A percentile compares a stretch with the other conserved stretches of the same genome.
phyloP scores from a whole-genome alignment of 352 stramenopile species.

The Phytophthora colocasiae region DNA sequence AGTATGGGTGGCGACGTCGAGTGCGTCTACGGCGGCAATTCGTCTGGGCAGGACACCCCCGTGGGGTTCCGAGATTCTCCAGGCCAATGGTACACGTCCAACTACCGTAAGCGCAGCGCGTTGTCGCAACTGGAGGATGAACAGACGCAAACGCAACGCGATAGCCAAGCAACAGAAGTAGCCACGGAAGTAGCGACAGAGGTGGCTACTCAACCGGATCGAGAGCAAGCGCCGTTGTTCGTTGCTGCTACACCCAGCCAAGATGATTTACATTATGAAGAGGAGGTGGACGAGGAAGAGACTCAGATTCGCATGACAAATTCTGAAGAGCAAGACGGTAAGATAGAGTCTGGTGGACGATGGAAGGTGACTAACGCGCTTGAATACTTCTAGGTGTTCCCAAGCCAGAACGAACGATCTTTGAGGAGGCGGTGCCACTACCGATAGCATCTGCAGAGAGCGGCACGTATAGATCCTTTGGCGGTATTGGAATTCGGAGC shows the following conservation, averaged over 20 bases:
- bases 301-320: slow-evolving; percentile 85
- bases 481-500: slow-evolving; percentile 9
- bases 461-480: slow-evolving; percentile 4
- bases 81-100: slow-evolving; percentile 32
- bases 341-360: slow-evolving; percentile 1
- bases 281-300: slow-evolving; percentile 78
- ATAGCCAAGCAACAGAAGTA: slow-evolving; percentile 45
- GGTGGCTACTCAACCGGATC: slow-evolving; percentile 19
- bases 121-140: slow-evolving; percentile 37
- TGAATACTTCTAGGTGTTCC: slow-evolving; percentile 12
- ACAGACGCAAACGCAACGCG: slow-evolving; percentile 66
- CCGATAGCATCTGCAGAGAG: slow-evolving; percentile 8
- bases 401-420: slow-evolving; percentile 37
- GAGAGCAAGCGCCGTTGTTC: slow-evolving; percentile 48
- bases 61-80: slow-evolving; percentile 70
- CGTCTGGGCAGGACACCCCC: slow-evolving; percentile 61
- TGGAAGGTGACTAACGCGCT: slow-evolving; percentile 14
- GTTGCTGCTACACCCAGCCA: slow-evolving; percentile 41
- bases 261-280: slow-evolving; percentile 16
- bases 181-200: slow-evolving; percentile 39
- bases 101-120: slow-evolving; percentile 48
- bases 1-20: slow-evolving; percentile 14
- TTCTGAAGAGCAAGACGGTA: slow-evolving; percentile 64
- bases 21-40: slow-evolving; percentile 45
- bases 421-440: slow-evolving; percentile 57